These are phyloP conservation scores for Ustilago esculenta DNA, from an alignment of 1,284 basidiomycete species.

Conservation along the genomic window DNA sequence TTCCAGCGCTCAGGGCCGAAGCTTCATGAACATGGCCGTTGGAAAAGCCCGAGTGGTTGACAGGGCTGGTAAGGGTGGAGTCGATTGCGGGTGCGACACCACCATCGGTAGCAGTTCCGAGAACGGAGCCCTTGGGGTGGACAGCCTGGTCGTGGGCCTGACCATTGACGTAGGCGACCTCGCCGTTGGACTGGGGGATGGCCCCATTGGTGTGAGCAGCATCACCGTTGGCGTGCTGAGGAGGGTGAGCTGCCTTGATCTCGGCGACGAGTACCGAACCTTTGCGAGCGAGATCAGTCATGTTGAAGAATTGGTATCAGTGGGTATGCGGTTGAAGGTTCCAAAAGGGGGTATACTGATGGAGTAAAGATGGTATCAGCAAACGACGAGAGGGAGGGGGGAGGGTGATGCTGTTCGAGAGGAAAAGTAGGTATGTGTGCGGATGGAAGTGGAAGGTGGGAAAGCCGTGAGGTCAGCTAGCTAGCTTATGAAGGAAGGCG, in stretches of 20 bases:
- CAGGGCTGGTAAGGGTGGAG: slow-evolving; percentile 29
- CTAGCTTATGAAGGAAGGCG: no score
- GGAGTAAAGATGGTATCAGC: background rate
- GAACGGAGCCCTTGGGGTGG: background rate
- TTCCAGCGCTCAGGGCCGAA: slow-evolving; percentile 29
- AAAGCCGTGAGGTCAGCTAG: background rate
- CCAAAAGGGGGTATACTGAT: no score
- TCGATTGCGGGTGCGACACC: slow-evolving; percentile 37
- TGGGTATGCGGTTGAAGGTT: no score
- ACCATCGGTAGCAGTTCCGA: slow-evolving; percentile 20
- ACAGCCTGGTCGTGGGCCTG: slow-evolving; percentile 12
- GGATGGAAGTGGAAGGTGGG: background rate
- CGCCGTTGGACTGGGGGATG: slow-evolving; percentile 5
- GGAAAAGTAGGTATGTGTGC: slow-evolving; percentile 4
- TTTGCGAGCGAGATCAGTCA: slow-evolving; percentile 45
- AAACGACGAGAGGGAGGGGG: background rate
- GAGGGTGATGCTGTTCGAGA: no score
- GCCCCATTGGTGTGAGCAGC: slow-evolving; percentile 8
- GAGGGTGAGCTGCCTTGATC: slow-evolving; percentile 43
- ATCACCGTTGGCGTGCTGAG: slow-evolving; percentile 1
- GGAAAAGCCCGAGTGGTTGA: slow-evolving; percentile 5
- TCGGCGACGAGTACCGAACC: slow-evolving; percentile 50
- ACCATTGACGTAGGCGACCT: slow-evolving; percentile 4
- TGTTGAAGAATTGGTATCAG: slow-evolving; percentile 13
- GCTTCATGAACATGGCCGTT: slow-evolving; percentile 30